Percentiles rank a stretch among this genome's conserved stretches.
phyloP scores from a whole-genome alignment of 257 asterid species.

The Lavandula angustifolia region DNA sequence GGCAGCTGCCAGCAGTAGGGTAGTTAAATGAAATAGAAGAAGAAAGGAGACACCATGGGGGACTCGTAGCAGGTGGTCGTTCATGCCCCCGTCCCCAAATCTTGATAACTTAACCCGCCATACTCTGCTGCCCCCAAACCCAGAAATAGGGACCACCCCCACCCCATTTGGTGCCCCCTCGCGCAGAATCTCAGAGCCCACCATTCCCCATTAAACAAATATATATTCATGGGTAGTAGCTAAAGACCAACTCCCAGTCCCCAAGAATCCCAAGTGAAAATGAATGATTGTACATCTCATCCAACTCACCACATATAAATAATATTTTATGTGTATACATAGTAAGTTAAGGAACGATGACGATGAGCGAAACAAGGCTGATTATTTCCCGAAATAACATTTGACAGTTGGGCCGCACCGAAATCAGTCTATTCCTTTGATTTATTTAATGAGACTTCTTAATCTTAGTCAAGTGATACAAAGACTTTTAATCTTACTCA shows the following conservation, averaged over 20 bases:
- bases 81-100: constrained; percentile 34
- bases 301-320: background rate
- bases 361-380: constrained; percentile 19
- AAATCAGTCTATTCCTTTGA: too few relatives aligned
- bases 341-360: too few relatives aligned
- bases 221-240: background rate
- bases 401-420: constrained; percentile 32
- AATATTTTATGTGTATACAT: background rate
- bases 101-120: constrained; percentile 44
- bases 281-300: constrained; percentile 25
- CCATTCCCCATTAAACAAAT: constrained; percentile 31
- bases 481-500: too few relatives aligned
- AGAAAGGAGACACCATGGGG: constrained; percentile 27
- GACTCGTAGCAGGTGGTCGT: constrained; percentile 9
- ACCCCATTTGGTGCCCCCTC: constrained; percentile 16
- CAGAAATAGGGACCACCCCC: constrained; percentile 53
- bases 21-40: constrained; percentile 11
- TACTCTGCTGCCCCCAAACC: constrained; percentile 41
- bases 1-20: too few relatives aligned
- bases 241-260: constrained; percentile 7
- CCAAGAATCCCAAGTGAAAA: constrained; percentile 26
- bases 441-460: too few relatives aligned
- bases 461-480: too few relatives aligned
- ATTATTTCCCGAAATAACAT: constrained; percentile 40
- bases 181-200: constrained; percentile 30